Percentiles rank a stretch among this genome's conserved stretches.
Evolutionary conservation across 2,329 filamentous ascomycete species (phyloP).

Genomic region (Ophiostoma fasciatum): DNA sequence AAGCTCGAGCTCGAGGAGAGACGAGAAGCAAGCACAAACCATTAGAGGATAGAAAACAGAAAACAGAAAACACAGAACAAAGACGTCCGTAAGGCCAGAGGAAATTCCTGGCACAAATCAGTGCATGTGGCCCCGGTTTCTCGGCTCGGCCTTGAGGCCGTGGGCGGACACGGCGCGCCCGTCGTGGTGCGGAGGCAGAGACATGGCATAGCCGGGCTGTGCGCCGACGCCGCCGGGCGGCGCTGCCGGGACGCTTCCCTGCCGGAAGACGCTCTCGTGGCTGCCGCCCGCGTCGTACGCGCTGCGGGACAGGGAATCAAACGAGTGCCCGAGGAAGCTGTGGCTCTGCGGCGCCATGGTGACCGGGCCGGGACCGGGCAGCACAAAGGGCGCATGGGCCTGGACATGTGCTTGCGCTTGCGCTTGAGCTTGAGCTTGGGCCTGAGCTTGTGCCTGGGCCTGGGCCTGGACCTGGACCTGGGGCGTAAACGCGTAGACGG

Average conservation of each 20-base stretch:
- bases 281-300: conserved; percentile 15
- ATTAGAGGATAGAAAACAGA: too few species aligned
- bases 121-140: too few species aligned
- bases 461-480: conserved; percentile 10
- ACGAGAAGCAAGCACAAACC: too few species aligned
- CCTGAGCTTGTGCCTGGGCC: conserved; percentile 4
- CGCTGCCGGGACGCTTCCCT: conserved; percentile 12
- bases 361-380: conserved; percentile 15
- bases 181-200: conserved; percentile 11
- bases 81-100: too few species aligned
- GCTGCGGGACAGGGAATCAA: conserved; percentile 17
- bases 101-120: too few species aligned
- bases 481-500: conserved; percentile 30
- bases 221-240: conserved; percentile 9
- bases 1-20: too few species aligned
- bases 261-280: conserved; percentile 16
- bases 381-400: conserved; percentile 15
- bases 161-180: too few species aligned
- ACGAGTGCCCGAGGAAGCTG: conserved; percentile 15
- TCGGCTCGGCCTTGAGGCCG: too few species aligned
- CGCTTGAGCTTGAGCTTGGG: not conserved
- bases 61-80: too few species aligned
- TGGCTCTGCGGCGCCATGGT: conserved; percentile 14
- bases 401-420: too few species aligned
- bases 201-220: conserved; percentile 12